Base-by-base conservation (phyloP, 495 filamentous ascomycete species). In the Podospora australis region DNA sequence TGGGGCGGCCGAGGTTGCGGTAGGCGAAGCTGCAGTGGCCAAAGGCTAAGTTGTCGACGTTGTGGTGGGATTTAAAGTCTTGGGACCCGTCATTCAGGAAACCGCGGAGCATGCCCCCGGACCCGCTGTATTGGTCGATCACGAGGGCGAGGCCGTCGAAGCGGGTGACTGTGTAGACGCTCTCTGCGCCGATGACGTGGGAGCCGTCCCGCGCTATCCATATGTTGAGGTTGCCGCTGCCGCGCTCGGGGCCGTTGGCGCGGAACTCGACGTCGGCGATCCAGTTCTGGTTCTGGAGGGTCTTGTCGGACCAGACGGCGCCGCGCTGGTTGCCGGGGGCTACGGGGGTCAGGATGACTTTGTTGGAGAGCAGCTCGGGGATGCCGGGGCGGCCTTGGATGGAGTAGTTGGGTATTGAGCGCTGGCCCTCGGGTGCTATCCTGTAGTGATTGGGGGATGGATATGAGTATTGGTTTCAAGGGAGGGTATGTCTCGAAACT, bases 31-130 rank as follows among this genome's bases (percentile, higher is more conserved):
- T 79, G 70, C 92, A 98, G 67, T 96, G 87, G 20, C 89, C 92
- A 61, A 98, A 98, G 25, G 94, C 87, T 36, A 96, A 74, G 53
- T 74, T 82, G 66, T 96, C 90, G 3, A 95, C 81, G 56, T 77
- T 83, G 50, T 80, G 77, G 60, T 91, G 86, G 40, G 74, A 74
- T 58, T 81, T 86, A 75, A 86, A 96, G 62, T 92, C 86, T 50
- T 72, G 80, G 20, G 70, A 80, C 46, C 91, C 92, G 65, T 97
- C 92, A 66, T 97, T 98, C 60, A 98, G 68, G 71, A 97, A 97
- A 17, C 86, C 92, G 49, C 92, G 74, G 44, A 98, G 70, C 59
- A 83, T 88, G 48, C 92, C 86, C 42, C 79, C 83, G 39, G 78
- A 74, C 57, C 90, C 89, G 21, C 86, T 86, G 65, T 95, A 87